A percentile compares a stretch with the other conserved stretches of the same genome.
Evolutionary conservation across 768 basidiomycete genomes (phyloP).

Genomic region (Serpula lacrymans): DNA sequence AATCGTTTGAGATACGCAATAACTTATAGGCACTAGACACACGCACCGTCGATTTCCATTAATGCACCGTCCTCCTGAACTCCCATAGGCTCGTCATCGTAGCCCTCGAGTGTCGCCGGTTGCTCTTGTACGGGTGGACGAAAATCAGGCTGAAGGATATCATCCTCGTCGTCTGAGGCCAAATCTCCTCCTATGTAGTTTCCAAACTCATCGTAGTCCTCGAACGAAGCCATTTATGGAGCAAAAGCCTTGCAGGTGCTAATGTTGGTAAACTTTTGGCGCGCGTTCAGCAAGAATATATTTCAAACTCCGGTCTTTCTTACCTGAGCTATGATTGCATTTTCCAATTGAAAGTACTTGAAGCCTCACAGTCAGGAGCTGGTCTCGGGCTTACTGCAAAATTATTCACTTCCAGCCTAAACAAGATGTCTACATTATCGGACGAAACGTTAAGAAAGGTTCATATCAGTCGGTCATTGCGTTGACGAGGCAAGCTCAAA

Average conservation of each 20-base stretch:
- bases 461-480: constrained; percentile 4
- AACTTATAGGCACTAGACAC: neutral
- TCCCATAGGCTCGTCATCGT: constrained; percentile 66
- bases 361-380: neutral
- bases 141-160: constrained; percentile 50
- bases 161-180: constrained; percentile 78
- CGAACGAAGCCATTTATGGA: constrained; percentile 56
- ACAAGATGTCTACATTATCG: constrained; percentile 54
- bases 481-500: constrained; percentile 15
- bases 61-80: constrained; percentile 57
- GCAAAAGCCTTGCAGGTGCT: no score
- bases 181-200: constrained; percentile 97
- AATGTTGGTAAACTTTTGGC: constrained; percentile 7
- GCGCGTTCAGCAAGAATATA: constrained; percentile 23
- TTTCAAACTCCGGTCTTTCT: constrained; percentile 31
- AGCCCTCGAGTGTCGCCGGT: constrained; percentile 73
- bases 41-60: constrained; percentile 84
- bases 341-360: no score
- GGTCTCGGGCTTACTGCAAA: neutral
- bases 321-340: constrained; percentile 1
- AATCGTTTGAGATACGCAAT: constrained; percentile 3
- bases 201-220: constrained; percentile 92
- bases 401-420: no score
- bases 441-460: constrained; percentile 87
- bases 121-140: constrained; percentile 32